Base-by-base conservation (phyloP, 2,329 filamentous ascomycete genomes). In the Penicillium sp. region DNA sequence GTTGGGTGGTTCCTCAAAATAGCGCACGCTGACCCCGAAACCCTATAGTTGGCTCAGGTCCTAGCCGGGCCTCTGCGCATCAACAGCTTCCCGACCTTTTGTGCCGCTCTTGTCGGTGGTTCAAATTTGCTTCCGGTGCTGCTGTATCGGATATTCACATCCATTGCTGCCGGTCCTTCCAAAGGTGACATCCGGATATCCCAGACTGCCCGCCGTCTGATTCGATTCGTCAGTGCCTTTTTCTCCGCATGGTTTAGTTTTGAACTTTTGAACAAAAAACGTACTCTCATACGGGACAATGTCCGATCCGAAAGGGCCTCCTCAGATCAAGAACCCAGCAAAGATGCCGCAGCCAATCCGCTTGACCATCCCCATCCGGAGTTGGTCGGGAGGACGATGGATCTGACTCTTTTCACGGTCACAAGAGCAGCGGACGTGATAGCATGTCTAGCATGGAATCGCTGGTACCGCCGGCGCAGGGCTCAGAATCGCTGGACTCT, bases 341-440 rank as follows among this genome's bases (percentile, higher is more conserved):
- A 42, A 27, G 24, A 46, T 22, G 39, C 39, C 14, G 48, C 46
- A 27, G 48, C 24, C 51, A 44, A 49, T 24, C 18, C 51, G 13
- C 48, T 51, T 13, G 53, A 54, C 35, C 61, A 51, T 47, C 55
- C 46, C 16, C 62, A 55, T n/a, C 67, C 67, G 36, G 63, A 65
- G 22, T 68, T 80, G 54, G 88, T 86, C 10, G 90, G 90, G 40
- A 83, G 86, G 61, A 92, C 90, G 1, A 79, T 95, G 54, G 90
- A 95, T 66, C 77, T 95, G 28, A 92, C 89, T 0, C 76, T 95
- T n/a, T 92, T 94, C 66, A 83, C 88, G 10, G 76, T 82, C 41
- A 85, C 84, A 10, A 80, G 89, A 60, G 90, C 90, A 40, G 65
- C 88, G 10, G 89, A 94, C 69, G 82, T 90, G 5, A 61, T 90